Base-by-base conservation (phyloP, 2,329 filamentous ascomycete species). In the Cercospora sp. region DNA sequence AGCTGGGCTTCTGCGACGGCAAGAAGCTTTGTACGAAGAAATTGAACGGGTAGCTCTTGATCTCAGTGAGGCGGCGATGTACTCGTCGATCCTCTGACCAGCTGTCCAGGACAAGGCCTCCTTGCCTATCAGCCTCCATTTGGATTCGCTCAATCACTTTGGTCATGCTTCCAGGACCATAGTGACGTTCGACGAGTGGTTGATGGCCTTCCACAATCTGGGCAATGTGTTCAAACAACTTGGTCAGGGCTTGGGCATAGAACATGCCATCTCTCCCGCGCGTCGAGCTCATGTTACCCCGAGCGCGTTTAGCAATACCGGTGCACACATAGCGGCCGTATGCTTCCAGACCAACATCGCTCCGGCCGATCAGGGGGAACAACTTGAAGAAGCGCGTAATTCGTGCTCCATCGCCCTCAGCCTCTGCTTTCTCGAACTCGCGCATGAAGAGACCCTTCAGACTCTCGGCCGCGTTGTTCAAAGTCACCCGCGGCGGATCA, bases 381-480 rank as follows among this genome's bases (percentile, higher is more conserved):
- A 99, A 84, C 82, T 99, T 99, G 83, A 99, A 99, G 83, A 99
- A 99, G 51, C 95, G 86, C 1, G 95, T 97, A 63, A 99, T 92
- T 78, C 91, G 93, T 26, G 91, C 87, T 3, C 92, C 93, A 75
- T 98, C 94, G n/a, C 88, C 90, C 51, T 95, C 93, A 70, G 88
- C 86, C 1, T 94, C 91, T 0, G 95, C 95, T 79, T 91, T 95
- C 76, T 98, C 93, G 74, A 99, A 99, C 82, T 99, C 95, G 68
- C 94, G 87, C 77, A 98, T 81, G 80, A 99, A 99, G 68, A 99
- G 83, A 0, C 88, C 90, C 77, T 95, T 98, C 61, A 99, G 82
- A 70, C 92, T 95, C 81, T 97, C 94, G 68, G 92, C 91, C 0
- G 95, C 93, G 73, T 89, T 89, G 76, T 97, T 89, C 65, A 99